Percentiles rank a stretch among this genome's conserved stretches.
Conservation (phyloP, 768 basidiomycete genomes). For the Phanerodontia chrysosporium region DNA sequence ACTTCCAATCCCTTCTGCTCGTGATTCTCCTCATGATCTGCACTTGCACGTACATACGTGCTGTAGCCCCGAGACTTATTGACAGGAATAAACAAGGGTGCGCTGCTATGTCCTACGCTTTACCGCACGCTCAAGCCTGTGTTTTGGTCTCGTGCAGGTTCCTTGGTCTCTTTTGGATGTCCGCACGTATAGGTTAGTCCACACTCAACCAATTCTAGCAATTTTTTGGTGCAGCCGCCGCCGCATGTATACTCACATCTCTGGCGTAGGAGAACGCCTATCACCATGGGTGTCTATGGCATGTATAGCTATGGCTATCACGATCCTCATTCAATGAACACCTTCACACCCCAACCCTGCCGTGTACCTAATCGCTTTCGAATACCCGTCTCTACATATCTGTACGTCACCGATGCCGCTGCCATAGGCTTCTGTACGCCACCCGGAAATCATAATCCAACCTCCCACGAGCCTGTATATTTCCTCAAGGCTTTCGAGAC, state of each 20-base stretch:
- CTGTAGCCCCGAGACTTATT: constrained; percentile 83
- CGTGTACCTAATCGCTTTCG: not conserved
- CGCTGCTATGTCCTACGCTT: constrained; percentile 9
- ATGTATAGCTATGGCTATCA: constrained; percentile 88
- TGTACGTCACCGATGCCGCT: too few relatives aligned
- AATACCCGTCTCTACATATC: not conserved
- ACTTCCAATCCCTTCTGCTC: constrained; percentile 92
- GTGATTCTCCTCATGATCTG: constrained; percentile 93
- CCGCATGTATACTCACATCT: not conserved
- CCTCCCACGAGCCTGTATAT: too few relatives aligned
- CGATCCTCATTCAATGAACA: constrained; percentile 46
- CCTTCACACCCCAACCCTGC: not conserved
- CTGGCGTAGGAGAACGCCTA: constrained; percentile 74
- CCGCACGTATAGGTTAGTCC: constrained; percentile 83
- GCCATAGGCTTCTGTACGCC: too few relatives aligned
- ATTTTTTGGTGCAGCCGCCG: too few relatives aligned
- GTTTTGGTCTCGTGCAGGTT: constrained; percentile 48
- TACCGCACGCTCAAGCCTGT: not conserved
- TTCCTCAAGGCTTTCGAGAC: too few relatives aligned
- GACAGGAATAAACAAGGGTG: constrained; percentile 96
- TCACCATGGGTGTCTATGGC: constrained; percentile 95
- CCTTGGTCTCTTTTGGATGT: constrained; percentile 91
- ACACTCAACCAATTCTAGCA: too few relatives aligned
- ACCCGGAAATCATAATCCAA: too few relatives aligned
- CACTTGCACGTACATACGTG: constrained; percentile 94